Conservation (phyloP, 352 stramenopile species). For the Phytopythium delawarense region DNA sequence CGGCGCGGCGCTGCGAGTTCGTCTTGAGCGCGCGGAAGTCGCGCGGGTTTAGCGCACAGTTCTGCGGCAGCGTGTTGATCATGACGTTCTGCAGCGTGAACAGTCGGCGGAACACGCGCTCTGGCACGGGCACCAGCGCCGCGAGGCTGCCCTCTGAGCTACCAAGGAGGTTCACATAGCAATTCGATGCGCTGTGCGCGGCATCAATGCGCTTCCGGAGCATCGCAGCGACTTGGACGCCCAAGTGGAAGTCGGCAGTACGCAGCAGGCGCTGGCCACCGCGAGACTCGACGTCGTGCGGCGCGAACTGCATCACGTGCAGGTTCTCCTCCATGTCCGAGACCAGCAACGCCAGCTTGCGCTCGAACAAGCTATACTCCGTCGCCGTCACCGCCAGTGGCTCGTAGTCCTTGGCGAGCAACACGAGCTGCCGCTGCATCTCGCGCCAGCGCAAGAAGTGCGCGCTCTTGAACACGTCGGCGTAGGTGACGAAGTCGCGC, state of each 20-base stretch:
- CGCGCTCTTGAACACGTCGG: conserved; percentile 87
- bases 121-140: conserved; percentile 69
- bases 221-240: conserved; percentile 72
- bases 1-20: conserved; percentile 54
- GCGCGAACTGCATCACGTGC: conserved; percentile 84
- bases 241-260: conserved; percentile 81
- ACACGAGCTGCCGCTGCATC: conserved; percentile 69
- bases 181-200: conserved; percentile 15
- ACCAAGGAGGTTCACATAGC: conserved; percentile 77
- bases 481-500: conserved; percentile 86
- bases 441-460: conserved; percentile 87
- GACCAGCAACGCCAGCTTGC: conserved; percentile 61
- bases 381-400: conserved; percentile 69
- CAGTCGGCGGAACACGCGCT: conserved; percentile 80
- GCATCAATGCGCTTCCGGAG: conserved; percentile 65
- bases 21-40: conserved; percentile 80
- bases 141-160: conserved; percentile 76
- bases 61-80: conserved; percentile 85
- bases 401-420: conserved; percentile 87
- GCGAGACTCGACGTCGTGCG: conserved; percentile 80
- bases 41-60: conserved; percentile 80
- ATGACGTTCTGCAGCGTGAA: conserved; percentile 89
- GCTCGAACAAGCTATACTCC: conserved; percentile 83
- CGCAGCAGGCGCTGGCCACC: conserved; percentile 78
- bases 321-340: conserved; percentile 84